These are phyloP conservation scores for Ustilago bromivora DNA, from an alignment of 1,284 basidiomycete genomes.

Conservation along the genomic window DNA sequence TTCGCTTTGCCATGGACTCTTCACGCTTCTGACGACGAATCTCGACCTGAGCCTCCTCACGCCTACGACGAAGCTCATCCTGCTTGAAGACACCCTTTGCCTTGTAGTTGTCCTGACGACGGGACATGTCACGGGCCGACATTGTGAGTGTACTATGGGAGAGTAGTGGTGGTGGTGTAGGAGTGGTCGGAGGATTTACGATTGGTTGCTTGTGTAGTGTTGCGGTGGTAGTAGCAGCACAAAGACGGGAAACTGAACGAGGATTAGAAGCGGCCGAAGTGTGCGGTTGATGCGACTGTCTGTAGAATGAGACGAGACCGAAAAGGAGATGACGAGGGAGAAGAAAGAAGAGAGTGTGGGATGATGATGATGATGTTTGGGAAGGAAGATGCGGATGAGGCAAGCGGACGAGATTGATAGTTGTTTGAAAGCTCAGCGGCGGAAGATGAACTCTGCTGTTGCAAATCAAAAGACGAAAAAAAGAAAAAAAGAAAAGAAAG, in stretches of 20 bases:
- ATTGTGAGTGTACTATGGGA: conserved; percentile 27
- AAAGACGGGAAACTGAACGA: neutral
- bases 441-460: conserved; percentile 4
- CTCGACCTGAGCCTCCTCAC: conserved; percentile 69
- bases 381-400: conserved; percentile 8
- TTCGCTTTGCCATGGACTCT: conserved; percentile 69
- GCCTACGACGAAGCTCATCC: conserved; percentile 67
- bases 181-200: neutral
- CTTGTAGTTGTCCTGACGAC: conserved; percentile 68
- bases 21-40: conserved; percentile 69
- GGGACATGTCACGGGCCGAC: conserved; percentile 63
- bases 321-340: neutral
- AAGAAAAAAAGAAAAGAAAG: conserved; percentile 9
- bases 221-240: neutral
- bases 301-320: neutral
- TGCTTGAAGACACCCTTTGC: conserved; percentile 68
- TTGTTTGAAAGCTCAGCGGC: conserved; percentile 1
- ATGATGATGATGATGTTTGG: neutral
- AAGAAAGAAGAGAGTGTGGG: neutral
- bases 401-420: neutral
- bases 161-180: neutral
- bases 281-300: too few relatives aligned
- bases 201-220: neutral
- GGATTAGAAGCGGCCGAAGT: neutral
- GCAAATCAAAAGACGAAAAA: neutral